Conservation (phyloP, 2,329 filamentous ascomycete species). For the Nigrospora oryzae region DNA sequence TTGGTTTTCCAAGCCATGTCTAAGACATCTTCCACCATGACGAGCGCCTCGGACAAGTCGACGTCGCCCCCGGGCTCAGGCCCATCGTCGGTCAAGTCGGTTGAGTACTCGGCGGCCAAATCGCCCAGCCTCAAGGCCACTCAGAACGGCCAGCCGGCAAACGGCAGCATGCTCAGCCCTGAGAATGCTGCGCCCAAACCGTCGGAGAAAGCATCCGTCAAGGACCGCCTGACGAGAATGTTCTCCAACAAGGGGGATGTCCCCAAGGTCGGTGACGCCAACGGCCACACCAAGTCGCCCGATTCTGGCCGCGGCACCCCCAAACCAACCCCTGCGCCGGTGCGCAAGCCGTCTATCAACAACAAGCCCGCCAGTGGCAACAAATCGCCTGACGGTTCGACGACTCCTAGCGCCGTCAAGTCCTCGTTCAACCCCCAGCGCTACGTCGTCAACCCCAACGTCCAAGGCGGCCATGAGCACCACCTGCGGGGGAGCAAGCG, state of each 20-base stretch:
- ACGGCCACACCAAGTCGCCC: conserved; percentile 12
- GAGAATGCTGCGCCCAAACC: conserved; percentile 26
- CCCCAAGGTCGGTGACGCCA: conserved; percentile 25
- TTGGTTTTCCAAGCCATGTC: not conserved
- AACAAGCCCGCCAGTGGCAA: conserved; percentile 33
- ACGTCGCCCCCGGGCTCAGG: conserved; percentile 20
- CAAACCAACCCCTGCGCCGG: conserved; percentile 25
- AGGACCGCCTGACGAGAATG: conserved; percentile 57
- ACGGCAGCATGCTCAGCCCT: conserved; percentile 15
- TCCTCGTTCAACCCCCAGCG: conserved; percentile 29
- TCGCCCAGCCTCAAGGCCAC: conserved; percentile 16
- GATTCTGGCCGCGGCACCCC: conserved; percentile 12
- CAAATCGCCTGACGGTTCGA: conserved; percentile 20
- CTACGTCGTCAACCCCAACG: conserved; percentile 40
- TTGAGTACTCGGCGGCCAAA: conserved; percentile 16
- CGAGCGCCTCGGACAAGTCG: conserved; percentile 21
- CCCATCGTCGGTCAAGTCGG: conserved; percentile 22
- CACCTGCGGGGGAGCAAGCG: conserved; percentile 81
- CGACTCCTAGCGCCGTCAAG: conserved; percentile 19
- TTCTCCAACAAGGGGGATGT: conserved; percentile 50
- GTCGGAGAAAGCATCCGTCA: conserved; percentile 51
- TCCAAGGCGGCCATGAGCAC: conserved; percentile 72
- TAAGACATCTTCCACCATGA: conserved; percentile 15
- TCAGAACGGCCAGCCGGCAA: conserved; percentile 19
- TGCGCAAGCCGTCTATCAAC: conserved; percentile 34